These are phyloP conservation scores for Cytidiella melzeri DNA, from an alignment of 768 basidiomycete genomes.

Conservation along the genomic window DNA sequence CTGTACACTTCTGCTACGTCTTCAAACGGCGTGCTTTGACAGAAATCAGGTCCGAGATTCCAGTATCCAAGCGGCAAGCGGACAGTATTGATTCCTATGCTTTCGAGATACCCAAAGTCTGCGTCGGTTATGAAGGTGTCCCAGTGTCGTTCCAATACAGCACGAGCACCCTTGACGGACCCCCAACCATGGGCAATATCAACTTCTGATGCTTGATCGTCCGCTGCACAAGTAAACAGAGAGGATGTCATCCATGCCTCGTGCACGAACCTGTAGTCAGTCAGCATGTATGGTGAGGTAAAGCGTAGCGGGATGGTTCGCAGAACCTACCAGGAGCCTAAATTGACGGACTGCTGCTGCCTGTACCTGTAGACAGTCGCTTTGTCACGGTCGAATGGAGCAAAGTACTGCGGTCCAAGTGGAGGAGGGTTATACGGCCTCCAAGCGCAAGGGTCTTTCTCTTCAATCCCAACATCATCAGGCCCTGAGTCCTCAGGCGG, in stretches of 20 bases:
- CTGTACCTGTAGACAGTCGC: constrained; percentile 54
- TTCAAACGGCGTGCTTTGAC: constrained; percentile 33
- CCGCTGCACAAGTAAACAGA: constrained; percentile 52
- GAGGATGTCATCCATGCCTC: constrained; percentile 75
- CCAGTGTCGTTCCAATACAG: constrained; percentile 65
- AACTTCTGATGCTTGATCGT: constrained; percentile 45
- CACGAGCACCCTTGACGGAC: constrained; percentile 34
- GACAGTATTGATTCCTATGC: constrained; percentile 54
- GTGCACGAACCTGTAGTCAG: constrained; percentile 51
- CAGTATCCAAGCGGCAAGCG: constrained; percentile 52
- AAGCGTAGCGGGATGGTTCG: not conserved
- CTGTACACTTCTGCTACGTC: constrained; percentile 36
- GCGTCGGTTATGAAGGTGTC: constrained; percentile 60
- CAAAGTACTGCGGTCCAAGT: constrained; percentile 32
- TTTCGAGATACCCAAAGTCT: constrained; percentile 59
- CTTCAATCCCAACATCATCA: not conserved
- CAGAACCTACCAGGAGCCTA: constrained; percentile 51
- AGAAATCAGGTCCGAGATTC: constrained; percentile 33
- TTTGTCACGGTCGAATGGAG: constrained; percentile 41
- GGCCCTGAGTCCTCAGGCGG: too few species aligned
- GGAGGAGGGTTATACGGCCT: constrained; percentile 18
- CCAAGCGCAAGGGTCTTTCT: constrained; percentile 13
- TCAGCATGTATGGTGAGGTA: not conserved
- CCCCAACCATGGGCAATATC: constrained; percentile 66
- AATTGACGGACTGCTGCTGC: constrained; percentile 58